Conservation (phyloP, 169 alveolate species). For the Cryptosporidium parvum region DNA sequence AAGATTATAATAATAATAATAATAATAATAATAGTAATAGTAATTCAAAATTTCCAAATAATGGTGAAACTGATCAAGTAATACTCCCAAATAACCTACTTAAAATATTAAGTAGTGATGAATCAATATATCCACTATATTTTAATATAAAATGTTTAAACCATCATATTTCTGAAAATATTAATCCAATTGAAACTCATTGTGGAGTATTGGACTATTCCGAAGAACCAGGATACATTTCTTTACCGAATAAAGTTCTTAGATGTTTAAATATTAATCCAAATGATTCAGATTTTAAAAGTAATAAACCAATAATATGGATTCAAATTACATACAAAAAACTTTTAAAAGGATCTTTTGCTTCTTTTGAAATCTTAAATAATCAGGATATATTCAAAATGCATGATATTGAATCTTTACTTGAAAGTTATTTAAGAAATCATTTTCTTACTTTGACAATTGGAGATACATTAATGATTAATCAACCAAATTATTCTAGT, state of each 20-base stretch:
- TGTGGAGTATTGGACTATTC: constrained; percentile 65
- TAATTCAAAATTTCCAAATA: constrained; percentile 8
- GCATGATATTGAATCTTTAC: constrained; percentile 44
- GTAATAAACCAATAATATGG: neutral
- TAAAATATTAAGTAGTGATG: constrained; percentile 14
- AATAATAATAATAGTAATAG: neutral
- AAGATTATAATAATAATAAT: neutral
- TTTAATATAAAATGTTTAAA: constrained; percentile 41
- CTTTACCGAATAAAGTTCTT: constrained; percentile 47
- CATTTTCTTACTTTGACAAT: constrained; percentile 45
- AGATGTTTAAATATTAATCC: constrained; percentile 36
- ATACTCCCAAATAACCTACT: constrained; percentile 27
- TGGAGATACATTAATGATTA: constrained; percentile 44
- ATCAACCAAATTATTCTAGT: neutral
- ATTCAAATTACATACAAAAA: constrained; percentile 26
- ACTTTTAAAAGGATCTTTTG: constrained; percentile 37
- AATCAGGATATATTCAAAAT: constrained; percentile 29
- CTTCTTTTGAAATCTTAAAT: constrained; percentile 41
- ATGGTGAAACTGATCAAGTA: constrained; percentile 63
- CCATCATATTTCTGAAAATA: no score
- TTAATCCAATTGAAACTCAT: constrained; percentile 15
- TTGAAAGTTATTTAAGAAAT: constrained; percentile 32
- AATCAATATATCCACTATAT: constrained; percentile 45
- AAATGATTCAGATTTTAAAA: neutral
- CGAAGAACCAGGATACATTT: constrained; percentile 27